These are phyloP conservation scores for Podospora pseudoanserina DNA, from an alignment of 495 filamentous ascomycete genomes.

Conservation along the genomic window DNA sequence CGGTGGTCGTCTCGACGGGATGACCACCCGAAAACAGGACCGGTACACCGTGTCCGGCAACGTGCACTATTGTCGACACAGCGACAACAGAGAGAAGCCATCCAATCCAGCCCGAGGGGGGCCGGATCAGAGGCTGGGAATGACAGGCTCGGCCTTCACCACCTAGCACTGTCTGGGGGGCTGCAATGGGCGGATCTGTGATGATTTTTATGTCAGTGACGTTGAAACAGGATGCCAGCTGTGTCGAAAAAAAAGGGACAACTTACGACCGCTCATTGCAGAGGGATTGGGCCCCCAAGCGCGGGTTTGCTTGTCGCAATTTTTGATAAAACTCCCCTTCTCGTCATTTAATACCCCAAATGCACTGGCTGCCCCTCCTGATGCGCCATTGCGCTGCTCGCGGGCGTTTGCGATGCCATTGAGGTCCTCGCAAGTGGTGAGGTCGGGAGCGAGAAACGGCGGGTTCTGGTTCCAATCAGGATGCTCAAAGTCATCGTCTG, in stretches of 20 bases:
- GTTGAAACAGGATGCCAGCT: neutral
- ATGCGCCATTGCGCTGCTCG: conserved; percentile 21
- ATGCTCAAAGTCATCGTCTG: conserved; percentile 54
- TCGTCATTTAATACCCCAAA: conserved; percentile 18
- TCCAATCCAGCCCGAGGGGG: conserved; percentile 28
- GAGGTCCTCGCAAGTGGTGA: conserved; percentile 61
- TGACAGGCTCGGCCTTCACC: conserved; percentile 34
- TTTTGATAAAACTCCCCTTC: conserved; percentile 8
- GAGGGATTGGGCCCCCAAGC: neutral
- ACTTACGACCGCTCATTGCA: conserved; percentile 23
- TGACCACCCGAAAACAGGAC: conserved; percentile 6
- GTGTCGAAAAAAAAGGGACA: neutral
- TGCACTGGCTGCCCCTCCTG: conserved; percentile 4
- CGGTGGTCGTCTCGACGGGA: neutral
- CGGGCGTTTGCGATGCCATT: conserved; percentile 51
- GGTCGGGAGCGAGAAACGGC: conserved; percentile 51
- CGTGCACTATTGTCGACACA: conserved; percentile 23
- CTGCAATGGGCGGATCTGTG: conserved; percentile 26
- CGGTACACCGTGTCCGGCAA: conserved; percentile 14
- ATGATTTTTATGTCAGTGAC: conserved; percentile 7
- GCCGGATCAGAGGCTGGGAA: conserved; percentile 10
- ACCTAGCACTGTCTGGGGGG: conserved; percentile 25
- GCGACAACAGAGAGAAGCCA: conserved; percentile 32
- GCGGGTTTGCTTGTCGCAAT: neutral
- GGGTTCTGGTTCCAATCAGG: conserved; percentile 61